Evolutionary conservation across 2,329 filamentous ascomycete species (phyloP), one percentile per base, ranked within the genome.

Genomic region (Colletotrichum paranaense): DNA sequence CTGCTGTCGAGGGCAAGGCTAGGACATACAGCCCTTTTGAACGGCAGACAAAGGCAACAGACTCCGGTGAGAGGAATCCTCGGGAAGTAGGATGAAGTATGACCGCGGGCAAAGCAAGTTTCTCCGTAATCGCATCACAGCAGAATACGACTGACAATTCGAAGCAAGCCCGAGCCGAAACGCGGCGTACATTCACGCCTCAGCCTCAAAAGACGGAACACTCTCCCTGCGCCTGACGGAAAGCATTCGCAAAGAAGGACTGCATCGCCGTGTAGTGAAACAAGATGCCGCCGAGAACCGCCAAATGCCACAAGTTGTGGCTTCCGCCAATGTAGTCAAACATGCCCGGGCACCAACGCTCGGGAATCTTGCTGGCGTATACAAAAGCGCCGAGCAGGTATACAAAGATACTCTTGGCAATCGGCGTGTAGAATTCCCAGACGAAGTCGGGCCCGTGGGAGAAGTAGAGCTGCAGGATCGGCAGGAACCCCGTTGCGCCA

Each of bases 181-280:
- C 28, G 12, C 3, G n/a, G 28, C 60, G 6, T 52, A 24, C 30
- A 28, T n/a, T 55, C n/a, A 55, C 9, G 22, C 30, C n/a, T 35
- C 42, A 38, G 3, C 8, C 75, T 83, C 77, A 90, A 76, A 88
- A 90, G 1, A 85, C 80, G 24, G 88, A 86, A 78, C 89, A 91
- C n/a, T 88, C 88, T 59, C 84, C 87, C 80, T 91, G 81, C 2
- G 93, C 93, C 73, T 93, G 89, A 76, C 87, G 84, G 82, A 96
- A 96, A 12, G 94, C 94, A 53, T 88, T 89, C 5, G 93, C 88
- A 80, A 99, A 99, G 83, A 99, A 97, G 68, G 95, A 90, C 82
- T 98, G 94, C 96, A 99, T 98, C 22, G 97, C 97, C 26, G 90
- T 89, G 84, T 98, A 99, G 83, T 99, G 97, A 82, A 98, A 98